Conservation (phyloP, 2,329 filamentous ascomycete species). For the Sordariomycetes sp. region DNA sequence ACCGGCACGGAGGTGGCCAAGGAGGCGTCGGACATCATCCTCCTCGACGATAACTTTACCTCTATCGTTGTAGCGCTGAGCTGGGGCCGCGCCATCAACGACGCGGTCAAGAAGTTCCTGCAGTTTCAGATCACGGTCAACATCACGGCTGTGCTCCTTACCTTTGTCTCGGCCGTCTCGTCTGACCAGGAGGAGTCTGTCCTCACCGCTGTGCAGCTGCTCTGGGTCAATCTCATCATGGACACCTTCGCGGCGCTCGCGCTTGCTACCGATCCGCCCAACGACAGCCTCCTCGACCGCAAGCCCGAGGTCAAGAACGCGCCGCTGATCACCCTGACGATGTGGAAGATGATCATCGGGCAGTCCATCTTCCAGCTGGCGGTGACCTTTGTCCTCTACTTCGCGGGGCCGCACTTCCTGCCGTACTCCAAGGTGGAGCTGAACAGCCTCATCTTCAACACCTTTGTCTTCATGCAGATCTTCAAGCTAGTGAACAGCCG, state of each 20-base stretch:
- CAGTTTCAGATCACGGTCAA: slow-evolving; percentile 65
- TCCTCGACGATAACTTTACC: slow-evolving; percentile 56
- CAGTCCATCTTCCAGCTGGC: slow-evolving; percentile 68
- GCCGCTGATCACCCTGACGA: slow-evolving; percentile 61
- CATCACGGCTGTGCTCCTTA: slow-evolving; percentile 55
- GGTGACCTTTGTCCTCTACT: slow-evolving; percentile 63
- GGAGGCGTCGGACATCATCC: slow-evolving; percentile 57
- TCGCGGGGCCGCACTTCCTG: slow-evolving; percentile 38
- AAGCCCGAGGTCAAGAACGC: slow-evolving; percentile 67
- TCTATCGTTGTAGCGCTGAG: slow-evolving; percentile 57
- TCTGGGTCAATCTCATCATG: slow-evolving; percentile 64
- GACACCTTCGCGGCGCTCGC: slow-evolving; percentile 57
- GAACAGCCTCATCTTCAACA: slow-evolving; percentile 67
- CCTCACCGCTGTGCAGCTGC: slow-evolving; percentile 54
- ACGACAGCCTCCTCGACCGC: slow-evolving; percentile 43
- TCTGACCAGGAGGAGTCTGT: slow-evolving; percentile 44
- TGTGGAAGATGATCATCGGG: slow-evolving; percentile 88
- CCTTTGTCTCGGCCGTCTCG: slow-evolving; percentile 53
- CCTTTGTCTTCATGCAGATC: slow-evolving; percentile 78
- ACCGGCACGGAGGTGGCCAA: slow-evolving; percentile 58
- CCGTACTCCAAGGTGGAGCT: slow-evolving; percentile 33
- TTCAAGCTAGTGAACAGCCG: slow-evolving; percentile 71
- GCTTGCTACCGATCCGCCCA: slow-evolving; percentile 53
- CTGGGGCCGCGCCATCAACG: slow-evolving; percentile 61
- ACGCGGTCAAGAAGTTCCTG: slow-evolving; percentile 58